Evolutionary conservation across 371 early-diverging fungal species (phyloP).

Genomic region (Apophysomyces ossiformis): DNA sequence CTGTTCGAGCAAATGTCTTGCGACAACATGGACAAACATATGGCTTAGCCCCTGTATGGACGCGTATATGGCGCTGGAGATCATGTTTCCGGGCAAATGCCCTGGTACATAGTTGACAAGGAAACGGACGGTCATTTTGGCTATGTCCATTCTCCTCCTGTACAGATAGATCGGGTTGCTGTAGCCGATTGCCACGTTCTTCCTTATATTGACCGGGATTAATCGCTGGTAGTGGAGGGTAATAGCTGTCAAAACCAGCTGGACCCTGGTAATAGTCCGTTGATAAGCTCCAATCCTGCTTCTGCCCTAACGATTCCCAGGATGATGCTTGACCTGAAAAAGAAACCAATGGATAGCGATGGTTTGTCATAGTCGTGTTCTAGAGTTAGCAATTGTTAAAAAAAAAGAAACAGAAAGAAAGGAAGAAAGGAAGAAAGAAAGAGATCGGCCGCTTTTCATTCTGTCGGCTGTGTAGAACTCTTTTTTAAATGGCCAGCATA

Average conservation of each 20-base stretch:
- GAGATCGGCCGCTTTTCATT: too few relatives aligned
- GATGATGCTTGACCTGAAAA: neutral
- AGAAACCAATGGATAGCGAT: neutral
- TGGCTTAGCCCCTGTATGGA: conserved; percentile 71
- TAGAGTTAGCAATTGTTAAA: too few relatives aligned
- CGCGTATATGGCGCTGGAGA: conserved; percentile 48
- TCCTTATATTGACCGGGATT: neutral
- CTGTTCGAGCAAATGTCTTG: conserved; percentile 69
- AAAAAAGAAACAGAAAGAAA: too few relatives aligned
- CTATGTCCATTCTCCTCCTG: neutral
- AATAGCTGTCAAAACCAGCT: too few relatives aligned
- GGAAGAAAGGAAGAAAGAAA: too few relatives aligned
- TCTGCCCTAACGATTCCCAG: neutral
- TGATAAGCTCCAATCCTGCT: neutral
- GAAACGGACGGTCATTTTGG: conserved; percentile 21
- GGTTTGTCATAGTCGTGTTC: neutral
- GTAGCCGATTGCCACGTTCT: neutral
- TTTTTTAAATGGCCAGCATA: too few relatives aligned
- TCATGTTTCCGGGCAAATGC: conserved; percentile 54
- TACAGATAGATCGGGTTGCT: neutral
- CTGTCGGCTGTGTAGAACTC: too few relatives aligned
- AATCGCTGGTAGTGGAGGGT: neutral
- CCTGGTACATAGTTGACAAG: conserved; percentile 34
- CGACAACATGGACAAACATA: conserved; percentile 61
- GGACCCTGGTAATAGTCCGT: too few relatives aligned